These are phyloP conservation scores for Acanthamoeba triangularis DNA, from an alignment of 208 protist species.

Conservation along the genomic window DNA sequence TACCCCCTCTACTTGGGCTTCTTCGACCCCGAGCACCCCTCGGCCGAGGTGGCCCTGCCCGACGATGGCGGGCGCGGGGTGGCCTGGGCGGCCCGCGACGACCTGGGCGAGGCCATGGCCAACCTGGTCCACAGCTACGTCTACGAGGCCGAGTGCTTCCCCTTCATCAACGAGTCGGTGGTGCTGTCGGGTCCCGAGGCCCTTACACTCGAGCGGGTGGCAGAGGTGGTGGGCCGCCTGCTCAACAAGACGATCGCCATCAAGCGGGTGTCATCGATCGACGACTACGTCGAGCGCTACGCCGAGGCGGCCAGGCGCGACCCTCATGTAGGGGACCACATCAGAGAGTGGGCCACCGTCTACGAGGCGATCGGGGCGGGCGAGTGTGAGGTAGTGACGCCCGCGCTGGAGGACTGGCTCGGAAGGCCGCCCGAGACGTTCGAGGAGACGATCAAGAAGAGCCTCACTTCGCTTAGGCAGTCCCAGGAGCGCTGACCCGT, in stretches of 20 bases:
- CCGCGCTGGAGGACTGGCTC: not conserved
- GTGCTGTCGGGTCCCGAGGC: not conserved
- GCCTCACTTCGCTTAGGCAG: not conserved
- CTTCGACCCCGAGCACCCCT: not conserved
- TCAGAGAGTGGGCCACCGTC: constrained; percentile 15
- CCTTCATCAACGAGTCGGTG: not conserved
- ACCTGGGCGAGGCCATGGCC: constrained; percentile 34
- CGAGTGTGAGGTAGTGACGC: not conserved
- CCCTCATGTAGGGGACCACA: not conserved
- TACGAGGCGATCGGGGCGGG: not conserved
- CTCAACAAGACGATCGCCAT: not conserved
- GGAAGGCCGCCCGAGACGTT: not conserved
- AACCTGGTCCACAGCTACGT: not conserved
- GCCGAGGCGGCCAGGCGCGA: not conserved
- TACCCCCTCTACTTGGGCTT: constrained; percentile 41
- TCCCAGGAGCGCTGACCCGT: too few relatives aligned
- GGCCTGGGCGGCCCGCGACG: not conserved
- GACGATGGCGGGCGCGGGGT: not conserved
- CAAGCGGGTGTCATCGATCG: not conserved
- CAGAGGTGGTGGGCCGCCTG: not conserved
- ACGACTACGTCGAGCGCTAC: not conserved
- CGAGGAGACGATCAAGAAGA: not conserved
- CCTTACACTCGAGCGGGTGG: not conserved
- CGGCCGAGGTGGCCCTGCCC: not conserved
- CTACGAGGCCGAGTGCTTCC: not conserved